These are phyloP conservation scores for Acer yangbiense DNA, from an alignment of 345 rosid genomes.

Conservation along the genomic window DNA sequence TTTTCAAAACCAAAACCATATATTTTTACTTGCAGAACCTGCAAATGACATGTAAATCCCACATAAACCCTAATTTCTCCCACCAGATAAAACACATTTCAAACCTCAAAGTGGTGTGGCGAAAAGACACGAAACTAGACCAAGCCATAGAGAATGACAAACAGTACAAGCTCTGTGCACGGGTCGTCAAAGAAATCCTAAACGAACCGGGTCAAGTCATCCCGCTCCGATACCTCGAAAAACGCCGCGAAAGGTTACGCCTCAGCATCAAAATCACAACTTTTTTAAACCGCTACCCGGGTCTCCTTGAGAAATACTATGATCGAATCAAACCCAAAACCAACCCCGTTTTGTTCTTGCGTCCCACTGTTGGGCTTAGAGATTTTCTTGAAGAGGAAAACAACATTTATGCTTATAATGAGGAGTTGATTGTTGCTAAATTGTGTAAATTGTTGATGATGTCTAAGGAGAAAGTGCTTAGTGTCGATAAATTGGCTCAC, in stretches of 20 bases:
- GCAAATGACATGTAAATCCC: conserved; percentile 1
- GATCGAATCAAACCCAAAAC: conserved; percentile 72
- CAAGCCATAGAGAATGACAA: conserved; percentile 73
- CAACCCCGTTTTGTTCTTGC: conserved; percentile 52
- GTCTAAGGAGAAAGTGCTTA: conserved; percentile 63
- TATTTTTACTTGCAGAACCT: conserved; percentile 2
- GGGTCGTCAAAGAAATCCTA: conserved; percentile 72
- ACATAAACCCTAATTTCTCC: conserved; percentile 15
- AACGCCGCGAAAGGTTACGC: conserved; percentile 75
- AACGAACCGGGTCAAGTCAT: conserved; percentile 83
- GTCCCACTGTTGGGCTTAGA: conserved; percentile 53
- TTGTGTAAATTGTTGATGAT: conserved; percentile 85
- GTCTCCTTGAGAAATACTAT: conserved; percentile 56
- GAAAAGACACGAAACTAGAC: conserved; percentile 69
- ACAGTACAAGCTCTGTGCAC: conserved; percentile 58
- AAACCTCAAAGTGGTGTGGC: conserved; percentile 82
- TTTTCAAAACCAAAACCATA: conserved; percentile 26
- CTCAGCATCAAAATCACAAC: conserved; percentile 47
- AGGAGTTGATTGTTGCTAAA: conserved; percentile 63
- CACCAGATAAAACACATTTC: conserved; percentile 47
- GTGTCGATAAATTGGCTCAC: conserved; percentile 67
- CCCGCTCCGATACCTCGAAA: conserved; percentile 71
- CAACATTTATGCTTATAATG: conserved; percentile 49
- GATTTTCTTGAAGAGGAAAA: conserved; percentile 68
- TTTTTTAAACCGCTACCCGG: conserved; percentile 59